These are phyloP conservation scores for Odontarrhena argentea DNA, from an alignment of 345 rosid species.

Conservation along the genomic window DNA sequence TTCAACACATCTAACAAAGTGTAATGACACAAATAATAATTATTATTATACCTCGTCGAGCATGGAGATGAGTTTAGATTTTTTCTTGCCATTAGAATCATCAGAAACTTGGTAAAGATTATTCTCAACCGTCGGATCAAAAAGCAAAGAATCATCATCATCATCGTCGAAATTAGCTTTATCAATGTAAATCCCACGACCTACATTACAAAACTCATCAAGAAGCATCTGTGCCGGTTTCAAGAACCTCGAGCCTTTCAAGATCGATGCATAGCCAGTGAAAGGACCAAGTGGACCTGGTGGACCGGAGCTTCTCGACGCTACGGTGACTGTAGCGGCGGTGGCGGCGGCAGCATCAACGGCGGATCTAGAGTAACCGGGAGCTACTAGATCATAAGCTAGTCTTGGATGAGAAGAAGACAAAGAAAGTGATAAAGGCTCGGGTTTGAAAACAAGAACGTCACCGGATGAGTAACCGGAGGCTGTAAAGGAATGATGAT, in stretches of 20 bases:
- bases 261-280: slow-evolving; percentile 76
- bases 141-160: slow-evolving; percentile 59
- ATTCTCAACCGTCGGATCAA: slow-evolving; percentile 56
- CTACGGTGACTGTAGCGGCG: slow-evolving; percentile 44
- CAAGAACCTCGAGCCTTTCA: slow-evolving; percentile 82
- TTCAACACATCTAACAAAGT: slow-evolving; percentile 3
- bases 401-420: slow-evolving; percentile 58
- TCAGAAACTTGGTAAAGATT: slow-evolving; percentile 45
- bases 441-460: slow-evolving; percentile 57
- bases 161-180: slow-evolving; percentile 42
- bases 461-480: slow-evolving; percentile 43
- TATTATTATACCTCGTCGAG: slow-evolving; percentile 73
- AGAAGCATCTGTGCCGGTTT: slow-evolving; percentile 85
- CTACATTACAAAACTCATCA: slow-evolving; percentile 75
- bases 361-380: slow-evolving; percentile 35
- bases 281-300: slow-evolving; percentile 61
- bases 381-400: slow-evolving; percentile 35
- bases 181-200: slow-evolving; percentile 55
- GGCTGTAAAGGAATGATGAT: slow-evolving; percentile 46
- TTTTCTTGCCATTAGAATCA: slow-evolving; percentile 55
- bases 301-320: slow-evolving; percentile 58
- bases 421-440: slow-evolving; percentile 66
- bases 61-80: slow-evolving; percentile 77
- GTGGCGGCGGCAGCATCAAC: slow-evolving; percentile 20
- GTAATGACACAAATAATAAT: background rate